Percentiles rank a stretch among this genome's conserved stretches.
These are phyloP conservation scores for Aspergillus quadrilineatus DNA, from an alignment of 2,329 filamentous ascomycete species.

Conservation along the genomic window DNA sequence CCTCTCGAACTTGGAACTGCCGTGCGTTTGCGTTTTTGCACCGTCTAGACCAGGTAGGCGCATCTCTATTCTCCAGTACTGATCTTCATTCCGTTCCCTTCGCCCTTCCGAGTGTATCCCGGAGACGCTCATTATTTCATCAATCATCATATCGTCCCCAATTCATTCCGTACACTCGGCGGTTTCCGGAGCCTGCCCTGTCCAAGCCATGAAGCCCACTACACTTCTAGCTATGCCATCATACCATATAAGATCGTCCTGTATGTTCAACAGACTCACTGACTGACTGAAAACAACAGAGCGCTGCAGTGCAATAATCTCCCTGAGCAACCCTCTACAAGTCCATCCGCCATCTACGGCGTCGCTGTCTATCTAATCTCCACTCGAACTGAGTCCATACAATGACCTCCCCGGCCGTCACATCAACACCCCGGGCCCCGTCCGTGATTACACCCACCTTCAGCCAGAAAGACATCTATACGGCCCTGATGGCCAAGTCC, in stretches of 20 bases:
- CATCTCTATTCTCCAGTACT: background rate
- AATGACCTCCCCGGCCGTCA: conserved; percentile 21
- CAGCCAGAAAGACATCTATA: conserved; percentile 38
- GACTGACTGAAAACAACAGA: too few relatives aligned
- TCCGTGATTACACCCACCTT: conserved; percentile 27
- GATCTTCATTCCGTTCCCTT: background rate
- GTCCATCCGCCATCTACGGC: too few relatives aligned
- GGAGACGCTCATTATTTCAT: background rate
- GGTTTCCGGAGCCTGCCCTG: conserved; percentile 4
- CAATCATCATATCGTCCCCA: background rate
- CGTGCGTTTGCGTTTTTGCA: background rate
- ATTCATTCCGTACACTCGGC: conserved; percentile 1
- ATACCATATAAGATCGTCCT: too few relatives aligned
- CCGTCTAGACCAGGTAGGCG: background rate
- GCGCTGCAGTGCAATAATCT: too few relatives aligned
- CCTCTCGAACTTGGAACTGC: background rate
- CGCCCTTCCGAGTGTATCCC: background rate
- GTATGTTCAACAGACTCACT: too few relatives aligned
- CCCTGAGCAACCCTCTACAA: too few relatives aligned
- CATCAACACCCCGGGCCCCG: conserved; percentile 18
- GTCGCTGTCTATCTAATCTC: too few relatives aligned
- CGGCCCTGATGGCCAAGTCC: conserved; percentile 40
- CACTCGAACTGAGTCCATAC: conserved; percentile 1
- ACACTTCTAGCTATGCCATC: background rate
- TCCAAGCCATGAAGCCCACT: background rate